These are phyloP conservation scores for Termitomyces sp. DNA, from an alignment of 768 basidiomycete genomes.

Conservation along the genomic window DNA sequence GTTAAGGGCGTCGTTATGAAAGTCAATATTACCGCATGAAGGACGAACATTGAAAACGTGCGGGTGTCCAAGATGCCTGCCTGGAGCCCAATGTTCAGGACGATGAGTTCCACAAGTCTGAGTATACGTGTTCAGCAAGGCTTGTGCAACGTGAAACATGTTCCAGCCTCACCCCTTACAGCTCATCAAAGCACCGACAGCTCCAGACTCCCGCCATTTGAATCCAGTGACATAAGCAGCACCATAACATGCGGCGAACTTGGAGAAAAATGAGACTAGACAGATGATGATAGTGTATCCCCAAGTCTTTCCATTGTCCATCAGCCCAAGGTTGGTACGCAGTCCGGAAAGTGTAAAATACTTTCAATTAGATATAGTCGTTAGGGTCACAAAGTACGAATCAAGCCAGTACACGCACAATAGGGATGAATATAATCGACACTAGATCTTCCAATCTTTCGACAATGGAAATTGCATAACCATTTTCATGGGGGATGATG, in stretches of 20 bases:
- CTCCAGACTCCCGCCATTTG: constrained; percentile 69
- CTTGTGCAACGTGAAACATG: neutral
- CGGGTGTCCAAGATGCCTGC: constrained; percentile 59
- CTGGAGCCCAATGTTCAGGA: constrained; percentile 79
- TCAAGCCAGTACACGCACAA: constrained; percentile 39
- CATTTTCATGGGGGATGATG: constrained; percentile 78
- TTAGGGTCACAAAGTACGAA: neutral
- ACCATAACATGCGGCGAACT: constrained; percentile 66
- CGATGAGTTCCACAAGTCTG: constrained; percentile 82
- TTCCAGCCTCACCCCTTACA: constrained; percentile 67
- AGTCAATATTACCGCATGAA: constrained; percentile 72
- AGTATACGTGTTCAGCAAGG: neutral
- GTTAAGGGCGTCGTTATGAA: constrained; percentile 85
- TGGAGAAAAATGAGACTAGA: constrained; percentile 70
- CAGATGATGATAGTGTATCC: constrained; percentile 75
- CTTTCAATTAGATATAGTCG: constrained; percentile 26
- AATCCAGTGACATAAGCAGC: constrained; percentile 61
- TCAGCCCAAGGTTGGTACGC: constrained; percentile 70
- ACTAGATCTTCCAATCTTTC: constrained; percentile 91
- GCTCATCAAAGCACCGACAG: constrained; percentile 85
- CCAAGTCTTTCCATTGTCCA: constrained; percentile 77
- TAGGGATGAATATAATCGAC: constrained; percentile 65
- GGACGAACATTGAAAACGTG: constrained; percentile 87
- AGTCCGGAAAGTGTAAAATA: constrained; percentile 82
- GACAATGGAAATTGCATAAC: constrained; percentile 72